phyloP scores from a whole-genome alignment of 169 alveolate genomes.

The Babesia bigemina region DNA sequence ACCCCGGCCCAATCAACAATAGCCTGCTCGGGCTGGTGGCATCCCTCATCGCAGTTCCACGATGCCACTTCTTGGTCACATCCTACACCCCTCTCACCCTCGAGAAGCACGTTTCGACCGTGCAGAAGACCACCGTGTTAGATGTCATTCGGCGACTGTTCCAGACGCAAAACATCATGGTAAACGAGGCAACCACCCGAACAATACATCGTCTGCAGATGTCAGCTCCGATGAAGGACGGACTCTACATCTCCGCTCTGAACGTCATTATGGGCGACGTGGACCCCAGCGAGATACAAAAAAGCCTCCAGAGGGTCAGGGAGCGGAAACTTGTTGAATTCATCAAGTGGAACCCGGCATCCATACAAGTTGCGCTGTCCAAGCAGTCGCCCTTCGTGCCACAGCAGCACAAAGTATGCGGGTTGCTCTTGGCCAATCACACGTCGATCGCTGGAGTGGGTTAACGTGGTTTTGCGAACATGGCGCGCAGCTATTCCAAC shows the following conservation, averaged over 20 bases:
- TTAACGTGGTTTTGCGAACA: neutral
- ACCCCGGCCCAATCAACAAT: conserved; percentile 98
- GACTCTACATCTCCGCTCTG: conserved; percentile 71
- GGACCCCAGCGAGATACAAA: conserved; percentile 68
- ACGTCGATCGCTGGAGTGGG: conserved; percentile 93
- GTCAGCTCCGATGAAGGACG: conserved; percentile 61
- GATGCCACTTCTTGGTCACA: conserved; percentile 98
- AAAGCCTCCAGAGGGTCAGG: conserved; percentile 73
- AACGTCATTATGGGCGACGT: conserved; percentile 75
- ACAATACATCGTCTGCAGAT: conserved; percentile 7
- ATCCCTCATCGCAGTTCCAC: conserved; percentile 97
- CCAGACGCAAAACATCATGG: conserved; percentile 96
- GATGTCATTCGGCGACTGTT: conserved; percentile 98
- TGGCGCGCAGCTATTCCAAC: conserved; percentile 73
- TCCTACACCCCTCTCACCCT: conserved; percentile 94
- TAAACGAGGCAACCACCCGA: conserved; percentile 30
- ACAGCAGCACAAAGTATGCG: conserved; percentile 95
- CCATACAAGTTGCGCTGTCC: conserved; percentile 96
- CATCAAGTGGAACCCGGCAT: conserved; percentile 99
- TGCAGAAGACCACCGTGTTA: conserved; percentile 94
- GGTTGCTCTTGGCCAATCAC: conserved; percentile 98
- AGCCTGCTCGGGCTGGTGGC: conserved; percentile 96
- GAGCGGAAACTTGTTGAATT: conserved; percentile 84
- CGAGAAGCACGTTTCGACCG: conserved; percentile 62
- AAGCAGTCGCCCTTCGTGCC: conserved; percentile 95